phyloP scores from a whole-genome alignment of 2,329 filamentous ascomycete species.

The Allantophomopsis lycopodina region DNA sequence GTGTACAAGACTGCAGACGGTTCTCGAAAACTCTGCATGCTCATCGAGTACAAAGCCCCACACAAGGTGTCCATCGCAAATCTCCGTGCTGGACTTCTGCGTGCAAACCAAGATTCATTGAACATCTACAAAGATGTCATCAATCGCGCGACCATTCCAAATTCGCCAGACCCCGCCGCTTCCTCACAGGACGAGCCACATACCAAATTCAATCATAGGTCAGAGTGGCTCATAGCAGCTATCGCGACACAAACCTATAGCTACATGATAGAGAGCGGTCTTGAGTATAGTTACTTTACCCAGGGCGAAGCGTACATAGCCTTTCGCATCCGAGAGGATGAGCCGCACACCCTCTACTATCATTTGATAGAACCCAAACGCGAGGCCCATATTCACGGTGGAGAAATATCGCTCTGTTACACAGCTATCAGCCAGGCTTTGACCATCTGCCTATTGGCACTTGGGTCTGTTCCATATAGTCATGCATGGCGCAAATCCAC shows the following conservation, averaged over 20 bases:
- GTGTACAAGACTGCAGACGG: slow-evolving; percentile 10
- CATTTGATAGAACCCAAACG: slow-evolving; percentile 8
- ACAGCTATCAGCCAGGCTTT: slow-evolving; percentile 7
- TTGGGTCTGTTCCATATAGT: slow-evolving; percentile 6
- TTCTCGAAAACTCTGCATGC: slow-evolving; percentile 7
- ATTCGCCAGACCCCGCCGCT: slow-evolving; percentile 9
- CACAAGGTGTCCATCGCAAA: slow-evolving; percentile 28
- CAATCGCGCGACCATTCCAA: slow-evolving; percentile 17
- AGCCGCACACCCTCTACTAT: slow-evolving; percentile 9
- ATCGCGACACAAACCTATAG: slow-evolving; percentile 32
- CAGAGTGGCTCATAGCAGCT: slow-evolving; percentile 23
- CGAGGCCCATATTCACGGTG: slow-evolving; percentile 6
- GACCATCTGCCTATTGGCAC: slow-evolving; percentile 7
- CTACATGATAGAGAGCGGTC: slow-evolving; percentile 32
- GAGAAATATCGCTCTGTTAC: slow-evolving; percentile 5
- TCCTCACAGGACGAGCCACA: no score
- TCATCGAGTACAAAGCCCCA: slow-evolving; percentile 31
- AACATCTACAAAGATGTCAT: slow-evolving; percentile 23
- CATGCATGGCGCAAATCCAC: slow-evolving; percentile 7
- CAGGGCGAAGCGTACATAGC: slow-evolving; percentile 14
- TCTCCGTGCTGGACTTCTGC: slow-evolving; percentile 25
- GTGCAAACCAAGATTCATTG: slow-evolving; percentile 6
- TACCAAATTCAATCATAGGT: slow-evolving; percentile 20
- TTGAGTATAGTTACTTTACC: slow-evolving; percentile 14
- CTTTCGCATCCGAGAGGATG: slow-evolving; percentile 10